These are phyloP conservation scores for Dendrocalamus latiflorus DNA, from an alignment of 202 grass and related monocot species.

Conservation along the genomic window DNA sequence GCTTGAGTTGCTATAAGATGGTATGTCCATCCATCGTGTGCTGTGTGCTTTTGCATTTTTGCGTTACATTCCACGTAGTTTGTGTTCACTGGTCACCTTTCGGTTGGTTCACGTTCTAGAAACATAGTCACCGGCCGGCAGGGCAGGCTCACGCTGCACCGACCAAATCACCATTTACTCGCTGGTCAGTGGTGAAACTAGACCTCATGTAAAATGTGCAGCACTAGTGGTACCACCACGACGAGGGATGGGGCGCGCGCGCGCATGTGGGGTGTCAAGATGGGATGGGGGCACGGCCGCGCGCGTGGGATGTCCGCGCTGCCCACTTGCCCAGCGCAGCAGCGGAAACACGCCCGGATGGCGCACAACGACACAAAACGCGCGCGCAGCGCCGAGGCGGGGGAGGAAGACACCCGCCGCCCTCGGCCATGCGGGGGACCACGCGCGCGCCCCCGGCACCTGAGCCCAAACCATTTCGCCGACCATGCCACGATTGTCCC, in stretches of 20 bases:
- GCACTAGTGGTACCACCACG: background rate
- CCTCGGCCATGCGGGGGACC: conserved; percentile 7
- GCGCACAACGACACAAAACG: background rate
- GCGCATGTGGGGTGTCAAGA: conserved; percentile 15
- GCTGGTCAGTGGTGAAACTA: background rate
- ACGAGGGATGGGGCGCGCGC: background rate
- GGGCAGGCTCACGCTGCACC: background rate
- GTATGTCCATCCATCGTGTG: no score
- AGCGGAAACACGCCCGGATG: background rate
- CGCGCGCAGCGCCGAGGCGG: background rate
- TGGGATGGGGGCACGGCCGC: background rate
- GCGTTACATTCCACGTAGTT: no score
- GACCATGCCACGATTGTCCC: background rate
- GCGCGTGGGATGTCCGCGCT: background rate
- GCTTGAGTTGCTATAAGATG: no score
- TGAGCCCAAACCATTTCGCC: background rate
- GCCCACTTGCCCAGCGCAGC: background rate
- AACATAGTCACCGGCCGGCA: background rate
- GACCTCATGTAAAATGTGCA: background rate
- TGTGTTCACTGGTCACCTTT: no score
- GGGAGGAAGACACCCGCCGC: background rate
- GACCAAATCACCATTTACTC: background rate
- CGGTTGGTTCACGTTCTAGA: background rate
- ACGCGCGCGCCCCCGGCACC: background rate
- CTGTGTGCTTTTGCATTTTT: no score